Evolutionary conservation across 345 rosid species (phyloP).

Genomic region (Cardamine occulta): DNA sequence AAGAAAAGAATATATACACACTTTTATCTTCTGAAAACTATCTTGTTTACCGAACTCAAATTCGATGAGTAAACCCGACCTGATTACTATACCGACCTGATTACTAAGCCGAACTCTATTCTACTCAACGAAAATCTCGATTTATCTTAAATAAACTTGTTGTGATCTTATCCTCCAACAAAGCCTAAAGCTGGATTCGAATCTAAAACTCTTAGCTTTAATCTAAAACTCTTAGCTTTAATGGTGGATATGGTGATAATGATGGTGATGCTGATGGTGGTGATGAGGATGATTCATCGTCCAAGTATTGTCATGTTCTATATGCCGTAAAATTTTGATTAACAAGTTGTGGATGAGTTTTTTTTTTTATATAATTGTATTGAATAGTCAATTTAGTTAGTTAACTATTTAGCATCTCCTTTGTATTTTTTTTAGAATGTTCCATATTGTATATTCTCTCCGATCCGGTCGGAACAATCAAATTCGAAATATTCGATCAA

Average conservation of each 20-base stretch:
- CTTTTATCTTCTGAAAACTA: no score
- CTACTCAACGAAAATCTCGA: no score
- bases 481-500: not conserved
- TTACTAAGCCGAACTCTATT: no score
- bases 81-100: no score
- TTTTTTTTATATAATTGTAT: not conserved
- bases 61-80: no score
- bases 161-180: no score
- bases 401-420: not conserved
- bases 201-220: constrained; percentile 30
- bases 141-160: no score
- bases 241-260: constrained; percentile 17
- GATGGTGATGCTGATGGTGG: not conserved
- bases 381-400: not conserved
- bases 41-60: no score
- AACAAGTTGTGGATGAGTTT: not conserved
- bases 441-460: not conserved
- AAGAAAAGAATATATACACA: no score
- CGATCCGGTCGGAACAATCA: not conserved
- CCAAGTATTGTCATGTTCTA: constrained; percentile 60
- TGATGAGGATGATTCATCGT: constrained; percentile 19
- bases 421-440: not conserved
- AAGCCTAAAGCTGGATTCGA: constrained; percentile 38
- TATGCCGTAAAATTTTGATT: constrained; percentile 62
- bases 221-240: constrained; percentile 32